phyloP scores from a whole-genome alignment of 2,329 filamentous ascomycete genomes.

The Aspergillus novofumigatus region DNA sequence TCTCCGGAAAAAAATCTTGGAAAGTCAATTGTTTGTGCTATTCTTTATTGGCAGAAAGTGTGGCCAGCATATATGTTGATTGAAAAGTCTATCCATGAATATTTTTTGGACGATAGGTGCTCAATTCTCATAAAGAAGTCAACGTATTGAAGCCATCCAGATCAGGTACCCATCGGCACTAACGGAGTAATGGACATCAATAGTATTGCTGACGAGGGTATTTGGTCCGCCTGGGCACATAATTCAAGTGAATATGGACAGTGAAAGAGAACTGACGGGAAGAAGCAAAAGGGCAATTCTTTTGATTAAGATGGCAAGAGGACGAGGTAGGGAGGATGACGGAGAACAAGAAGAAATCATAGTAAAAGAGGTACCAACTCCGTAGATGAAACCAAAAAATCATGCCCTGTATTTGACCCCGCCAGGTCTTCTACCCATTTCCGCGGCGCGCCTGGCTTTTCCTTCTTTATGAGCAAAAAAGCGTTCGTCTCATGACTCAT shows the following conservation, averaged over 20 bases:
- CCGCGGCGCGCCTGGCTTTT: slow-evolving; percentile 21
- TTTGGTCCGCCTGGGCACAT: not conserved
- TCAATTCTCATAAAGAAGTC: not conserved
- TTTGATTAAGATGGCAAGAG: slow-evolving; percentile 26
- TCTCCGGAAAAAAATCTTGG: not conserved
- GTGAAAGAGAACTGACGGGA: slow-evolving; percentile 5
- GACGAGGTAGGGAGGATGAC: not conserved
- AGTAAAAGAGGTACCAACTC: slow-evolving; percentile 35
- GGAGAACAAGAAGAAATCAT: slow-evolving; percentile 21
- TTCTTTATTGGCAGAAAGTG: not conserved
- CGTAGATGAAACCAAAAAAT: slow-evolving; percentile 35
- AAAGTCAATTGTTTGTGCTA: not conserved
- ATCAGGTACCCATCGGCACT: not conserved
- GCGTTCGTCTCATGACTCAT: slow-evolving; percentile 35
- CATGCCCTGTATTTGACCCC: slow-evolving; percentile 26
- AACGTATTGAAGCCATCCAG: not conserved
- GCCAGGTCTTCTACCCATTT: slow-evolving; percentile 24
- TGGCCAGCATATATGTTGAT: not conserved
- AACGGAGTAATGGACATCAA: not conserved
- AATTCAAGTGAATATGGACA: not conserved
- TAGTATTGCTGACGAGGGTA: not conserved
- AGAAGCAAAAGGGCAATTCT: slow-evolving; percentile 28
- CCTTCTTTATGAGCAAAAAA: slow-evolving; percentile 12
- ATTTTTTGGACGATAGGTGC: not conserved
- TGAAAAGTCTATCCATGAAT: not conserved